phyloP scores from a whole-genome alignment of 768 basidiomycete genomes.

The Lactarius evosmus region DNA sequence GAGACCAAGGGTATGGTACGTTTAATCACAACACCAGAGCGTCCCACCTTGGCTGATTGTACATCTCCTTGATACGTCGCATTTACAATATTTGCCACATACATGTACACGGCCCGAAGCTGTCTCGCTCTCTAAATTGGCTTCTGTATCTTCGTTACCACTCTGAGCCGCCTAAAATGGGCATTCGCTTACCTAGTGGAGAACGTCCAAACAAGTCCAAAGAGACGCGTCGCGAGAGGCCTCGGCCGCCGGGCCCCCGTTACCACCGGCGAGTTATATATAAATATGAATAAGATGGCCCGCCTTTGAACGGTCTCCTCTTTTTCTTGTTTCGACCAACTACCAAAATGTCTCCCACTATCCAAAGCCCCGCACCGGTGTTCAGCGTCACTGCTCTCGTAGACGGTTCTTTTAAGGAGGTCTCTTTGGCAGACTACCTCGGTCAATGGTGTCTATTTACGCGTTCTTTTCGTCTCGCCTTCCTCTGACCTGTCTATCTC shows the following conservation, averaged over 20 bases:
- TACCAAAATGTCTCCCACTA: conserved; percentile 40
- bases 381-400: conserved; percentile 74
- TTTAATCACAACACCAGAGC: too few relatives aligned
- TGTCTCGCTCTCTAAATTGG: too few relatives aligned
- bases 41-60: too few relatives aligned
- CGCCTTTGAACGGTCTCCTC: neutral
- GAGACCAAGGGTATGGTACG: too few relatives aligned
- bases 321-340: neutral
- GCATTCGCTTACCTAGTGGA: neutral
- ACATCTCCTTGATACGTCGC: too few relatives aligned
- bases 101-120: too few relatives aligned
- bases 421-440: conserved; percentile 67
- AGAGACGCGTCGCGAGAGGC: conserved; percentile 14
- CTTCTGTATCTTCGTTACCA: too few relatives aligned
- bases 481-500: conserved; percentile 8
- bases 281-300: neutral
- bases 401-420: conserved; percentile 72
- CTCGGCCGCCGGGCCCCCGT: neutral
- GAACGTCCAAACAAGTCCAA: conserved; percentile 9
- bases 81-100: too few relatives aligned
- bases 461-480: conserved; percentile 13
- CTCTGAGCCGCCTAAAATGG: too few relatives aligned
- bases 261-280: neutral
- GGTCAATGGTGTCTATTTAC: conserved; percentile 69
- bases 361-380: conserved; percentile 84